phyloP scores from a whole-genome alignment of 1,139 yeast species.

The Geotrichum fermentans region DNA sequence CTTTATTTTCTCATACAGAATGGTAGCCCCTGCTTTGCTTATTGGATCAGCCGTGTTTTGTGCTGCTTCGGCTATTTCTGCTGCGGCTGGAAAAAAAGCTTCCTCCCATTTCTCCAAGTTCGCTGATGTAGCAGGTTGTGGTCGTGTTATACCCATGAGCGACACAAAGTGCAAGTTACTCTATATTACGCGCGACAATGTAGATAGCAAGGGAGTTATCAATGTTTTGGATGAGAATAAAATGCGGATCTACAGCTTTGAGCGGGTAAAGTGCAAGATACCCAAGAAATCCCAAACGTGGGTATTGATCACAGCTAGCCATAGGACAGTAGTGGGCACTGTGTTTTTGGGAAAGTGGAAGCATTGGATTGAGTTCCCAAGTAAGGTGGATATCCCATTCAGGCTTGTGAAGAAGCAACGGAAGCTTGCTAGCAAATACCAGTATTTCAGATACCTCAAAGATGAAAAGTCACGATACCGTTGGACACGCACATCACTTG shows the following conservation, averaged over 20 bases:
- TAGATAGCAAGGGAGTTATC: conserved; percentile 12
- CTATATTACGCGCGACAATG: conserved; percentile 16
- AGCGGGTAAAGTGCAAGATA: conserved; percentile 6
- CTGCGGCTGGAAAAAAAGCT: conserved; percentile 7
- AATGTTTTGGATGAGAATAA: conserved; percentile 19
- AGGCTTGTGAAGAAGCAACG: conserved; percentile 16
- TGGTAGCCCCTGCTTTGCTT: conserved; percentile 13
- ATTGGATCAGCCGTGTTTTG: conserved; percentile 17
- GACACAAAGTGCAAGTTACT: conserved; percentile 13
- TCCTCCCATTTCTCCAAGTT: conserved; percentile 9
- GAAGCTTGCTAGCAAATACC: conserved; percentile 10
- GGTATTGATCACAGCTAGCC: conserved; percentile 13
- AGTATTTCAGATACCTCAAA: conserved; percentile 13
- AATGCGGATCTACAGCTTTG: conserved; percentile 15
- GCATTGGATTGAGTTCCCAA: conserved; percentile 16
- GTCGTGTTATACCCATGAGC: conserved; percentile 14
- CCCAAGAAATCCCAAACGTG: conserved; percentile 11
- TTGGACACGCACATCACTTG: conserved; percentile 17
- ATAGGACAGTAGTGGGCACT: conserved; percentile 13
- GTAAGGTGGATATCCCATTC: conserved; percentile 14
- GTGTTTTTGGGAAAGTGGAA: conserved; percentile 11
- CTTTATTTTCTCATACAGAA: neutral
- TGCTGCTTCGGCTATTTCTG: conserved; percentile 9
- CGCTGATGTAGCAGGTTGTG: conserved; percentile 13
- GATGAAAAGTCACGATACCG: conserved; percentile 13